These are phyloP conservation scores for Dictyostelium capitatum DNA, from an alignment of 78 protist species.

Conservation along the genomic window DNA sequence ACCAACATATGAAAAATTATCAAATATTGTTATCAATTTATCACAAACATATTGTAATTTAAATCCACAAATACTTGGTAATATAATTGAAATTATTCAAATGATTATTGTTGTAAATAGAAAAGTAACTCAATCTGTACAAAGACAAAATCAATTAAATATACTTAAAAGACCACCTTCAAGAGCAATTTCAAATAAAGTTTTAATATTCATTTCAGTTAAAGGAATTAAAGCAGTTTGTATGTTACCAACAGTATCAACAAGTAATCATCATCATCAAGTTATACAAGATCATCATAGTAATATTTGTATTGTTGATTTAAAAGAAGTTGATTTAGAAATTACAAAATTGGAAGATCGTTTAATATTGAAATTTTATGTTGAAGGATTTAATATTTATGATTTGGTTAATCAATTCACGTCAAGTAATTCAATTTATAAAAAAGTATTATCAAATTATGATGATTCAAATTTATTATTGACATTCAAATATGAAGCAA, in stretches of 20 bases:
- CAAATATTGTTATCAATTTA: background rate
- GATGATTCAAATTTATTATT: slow-evolving; percentile 11
- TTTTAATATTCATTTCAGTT: background rate
- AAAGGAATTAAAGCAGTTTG: slow-evolving; percentile 14
- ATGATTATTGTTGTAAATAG: slow-evolving; percentile 61
- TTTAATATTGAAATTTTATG: slow-evolving; percentile 13
- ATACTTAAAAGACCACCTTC: background rate
- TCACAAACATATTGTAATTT: slow-evolving; percentile 27
- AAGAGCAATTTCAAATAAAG: background rate
- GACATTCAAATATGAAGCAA: slow-evolving; percentile 31
- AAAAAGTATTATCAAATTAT: slow-evolving; percentile 8
- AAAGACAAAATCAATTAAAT: background rate
- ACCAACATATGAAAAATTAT: slow-evolving; percentile 6
- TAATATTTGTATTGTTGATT: slow-evolving; percentile 1
- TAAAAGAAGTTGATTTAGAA: slow-evolving; percentile 33
- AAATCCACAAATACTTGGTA: slow-evolving; percentile 46
- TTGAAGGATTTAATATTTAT: slow-evolving; percentile 52
- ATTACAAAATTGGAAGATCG: background rate
- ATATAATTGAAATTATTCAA: slow-evolving; percentile 66
- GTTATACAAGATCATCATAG: background rate
- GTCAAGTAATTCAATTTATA: background rate
- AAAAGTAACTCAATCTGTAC: slow-evolving; percentile 36
- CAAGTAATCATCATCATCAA: background rate
- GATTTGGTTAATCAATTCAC: background rate
- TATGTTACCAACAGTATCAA: background rate